phyloP scores from a whole-genome alignment of 2,329 filamentous ascomycete species.

The Pezicula neosporulosa region DNA sequence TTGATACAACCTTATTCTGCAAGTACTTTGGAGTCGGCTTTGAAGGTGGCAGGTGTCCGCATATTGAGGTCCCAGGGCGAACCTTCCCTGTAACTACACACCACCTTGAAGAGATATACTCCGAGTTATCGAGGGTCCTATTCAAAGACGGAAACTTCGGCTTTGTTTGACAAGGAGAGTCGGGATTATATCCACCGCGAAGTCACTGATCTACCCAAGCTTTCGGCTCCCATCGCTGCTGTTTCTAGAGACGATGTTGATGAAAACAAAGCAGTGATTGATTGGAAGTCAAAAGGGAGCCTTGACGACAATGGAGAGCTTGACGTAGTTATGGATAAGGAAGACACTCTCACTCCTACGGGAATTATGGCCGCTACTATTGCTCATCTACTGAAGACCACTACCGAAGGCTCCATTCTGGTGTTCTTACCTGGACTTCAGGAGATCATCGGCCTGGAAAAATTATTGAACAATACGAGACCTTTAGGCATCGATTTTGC shows the following conservation, averaged over 20 bases:
- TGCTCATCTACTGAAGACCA: slow-evolving; percentile 73
- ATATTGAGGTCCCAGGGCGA: slow-evolving; percentile 83
- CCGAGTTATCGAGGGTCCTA: slow-evolving; percentile 55
- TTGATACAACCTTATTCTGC: slow-evolving; percentile 80
- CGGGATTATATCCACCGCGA: not conserved
- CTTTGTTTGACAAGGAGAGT: slow-evolving; percentile 61
- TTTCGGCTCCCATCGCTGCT: slow-evolving; percentile 77
- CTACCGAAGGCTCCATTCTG: slow-evolving; percentile 78
- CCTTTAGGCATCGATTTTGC: slow-evolving; percentile 55
- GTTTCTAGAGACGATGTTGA: slow-evolving; percentile 34
- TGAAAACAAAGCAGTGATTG: slow-evolving; percentile 13
- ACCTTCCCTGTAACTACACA: slow-evolving; percentile 85
- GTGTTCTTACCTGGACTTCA: slow-evolving; percentile 89
- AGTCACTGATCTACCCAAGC: slow-evolving; percentile 48
- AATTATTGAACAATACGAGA: slow-evolving; percentile 67
- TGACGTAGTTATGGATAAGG: slow-evolving; percentile 37
- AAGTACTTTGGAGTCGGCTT: slow-evolving; percentile 75
- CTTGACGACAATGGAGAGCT: not conserved
- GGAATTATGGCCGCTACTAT: slow-evolving; percentile 82
- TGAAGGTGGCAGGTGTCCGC: slow-evolving; percentile 62
- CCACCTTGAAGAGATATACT: slow-evolving; percentile 86
- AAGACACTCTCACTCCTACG: slow-evolving; percentile 60
- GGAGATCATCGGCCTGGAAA: slow-evolving; percentile 79
- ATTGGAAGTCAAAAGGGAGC: slow-evolving; percentile 1
- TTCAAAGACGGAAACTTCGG: slow-evolving; percentile 21